phyloP scores from a whole-genome alignment of 805 yeast genomes.

The Metschnikowia amazonensis region DNA sequence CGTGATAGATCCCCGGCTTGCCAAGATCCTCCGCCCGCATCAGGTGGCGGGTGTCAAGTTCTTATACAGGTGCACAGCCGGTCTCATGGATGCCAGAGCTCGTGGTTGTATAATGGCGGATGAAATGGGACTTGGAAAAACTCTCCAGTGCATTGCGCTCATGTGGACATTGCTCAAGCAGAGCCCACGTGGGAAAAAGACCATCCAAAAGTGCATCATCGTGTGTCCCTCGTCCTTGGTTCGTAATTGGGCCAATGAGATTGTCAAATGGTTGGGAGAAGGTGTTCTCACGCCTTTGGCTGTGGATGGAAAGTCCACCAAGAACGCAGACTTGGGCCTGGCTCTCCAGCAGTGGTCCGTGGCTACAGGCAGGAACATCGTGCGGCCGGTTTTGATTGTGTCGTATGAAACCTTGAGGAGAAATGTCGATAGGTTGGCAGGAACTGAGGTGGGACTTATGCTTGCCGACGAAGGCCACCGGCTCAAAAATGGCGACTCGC shows the following conservation, averaged over 20 bases:
- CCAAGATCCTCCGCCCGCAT: conserved; percentile 88
- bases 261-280: conserved; percentile 90
- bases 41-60: conserved; percentile 95
- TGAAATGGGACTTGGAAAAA: conserved; percentile 94
- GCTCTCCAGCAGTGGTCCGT: conserved; percentile 80
- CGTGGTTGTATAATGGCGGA: conserved; percentile 98
- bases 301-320: conserved; percentile 83
- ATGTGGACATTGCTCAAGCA: conserved; percentile 91
- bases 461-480: conserved; percentile 47
- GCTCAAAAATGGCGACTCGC: conserved; percentile 72
- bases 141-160: conserved; percentile 81
- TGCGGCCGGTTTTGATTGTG: conserved; percentile 88
- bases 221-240: conserved; percentile 95
- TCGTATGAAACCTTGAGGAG: conserved; percentile 91
- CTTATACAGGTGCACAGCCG: conserved; percentile 85
- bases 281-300: conserved; percentile 88
- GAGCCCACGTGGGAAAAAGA: conserved; percentile 77
- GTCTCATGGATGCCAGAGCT: conserved; percentile 76
- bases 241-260: conserved; percentile 95
- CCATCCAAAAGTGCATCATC: conserved; percentile 85
- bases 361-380: conserved; percentile 83
- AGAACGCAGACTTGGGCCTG: conserved; percentile 61
- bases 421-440: conserved; percentile 69
- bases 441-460: conserved; percentile 79
- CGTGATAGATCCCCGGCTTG: conserved; percentile 85